Conservation (phyloP, 495 filamentous ascomycete species). For the Parathielavia hyrcaniae region DNA sequence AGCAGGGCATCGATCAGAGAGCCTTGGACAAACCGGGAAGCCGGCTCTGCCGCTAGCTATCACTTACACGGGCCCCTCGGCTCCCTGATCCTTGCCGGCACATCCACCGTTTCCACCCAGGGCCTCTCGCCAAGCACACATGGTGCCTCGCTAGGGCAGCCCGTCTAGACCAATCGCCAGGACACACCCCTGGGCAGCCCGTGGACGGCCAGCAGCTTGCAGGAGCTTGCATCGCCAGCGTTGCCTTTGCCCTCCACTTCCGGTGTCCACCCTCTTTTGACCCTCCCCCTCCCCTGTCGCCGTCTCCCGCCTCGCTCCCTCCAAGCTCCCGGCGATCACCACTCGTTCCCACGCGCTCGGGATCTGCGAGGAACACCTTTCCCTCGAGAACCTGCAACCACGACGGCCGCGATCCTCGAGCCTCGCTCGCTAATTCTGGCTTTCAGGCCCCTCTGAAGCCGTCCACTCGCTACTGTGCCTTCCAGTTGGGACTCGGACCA, state of each 20-base stretch:
- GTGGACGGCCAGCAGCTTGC: no score
- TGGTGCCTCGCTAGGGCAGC: constrained; percentile 7
- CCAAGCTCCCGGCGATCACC: constrained; percentile 10
- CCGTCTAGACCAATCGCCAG: constrained; percentile 19
- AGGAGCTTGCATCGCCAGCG: constrained; percentile 5
- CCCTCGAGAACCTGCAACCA: not conserved
- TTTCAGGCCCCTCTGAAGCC: constrained; percentile 9
- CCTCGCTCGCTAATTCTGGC: constrained; percentile 1
- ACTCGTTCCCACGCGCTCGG: constrained; percentile 14
- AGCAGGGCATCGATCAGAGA: not conserved
- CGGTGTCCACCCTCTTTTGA: constrained; percentile 17
- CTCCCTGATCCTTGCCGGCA: constrained; percentile 14
- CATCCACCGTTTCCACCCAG: not conserved
- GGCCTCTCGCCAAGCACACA: constrained; percentile 18
- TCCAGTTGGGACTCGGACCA: not conserved
- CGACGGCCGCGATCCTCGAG: not conserved
- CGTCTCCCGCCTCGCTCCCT: constrained; percentile 3
- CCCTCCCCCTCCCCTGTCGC: constrained; percentile 20
- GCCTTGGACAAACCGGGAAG: constrained; percentile 14
- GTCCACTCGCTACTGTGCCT: constrained; percentile 15
- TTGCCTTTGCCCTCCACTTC: not conserved
- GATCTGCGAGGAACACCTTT: not conserved
- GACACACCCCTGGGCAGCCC: not conserved
- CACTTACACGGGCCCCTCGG: constrained; percentile 21
- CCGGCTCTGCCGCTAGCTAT: constrained; percentile 15